Evolutionary conservation across 371 early-diverging fungal genomes (phyloP).

Genomic region (Parasitella parasitica): DNA sequence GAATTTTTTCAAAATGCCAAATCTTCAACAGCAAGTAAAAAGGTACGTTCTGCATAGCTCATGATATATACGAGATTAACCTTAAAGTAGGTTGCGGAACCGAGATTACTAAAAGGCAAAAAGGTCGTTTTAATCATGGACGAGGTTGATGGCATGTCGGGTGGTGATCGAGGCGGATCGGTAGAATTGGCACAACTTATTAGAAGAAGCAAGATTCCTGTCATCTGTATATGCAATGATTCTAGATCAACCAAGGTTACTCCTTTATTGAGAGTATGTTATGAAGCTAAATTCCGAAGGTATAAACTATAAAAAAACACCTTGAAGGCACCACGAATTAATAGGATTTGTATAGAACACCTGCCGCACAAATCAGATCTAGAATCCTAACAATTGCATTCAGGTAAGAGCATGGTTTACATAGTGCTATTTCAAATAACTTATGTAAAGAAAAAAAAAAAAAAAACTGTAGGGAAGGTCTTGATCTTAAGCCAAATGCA

Average conservation of each 20-base stretch:
- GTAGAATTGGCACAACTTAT: conserved; percentile 91
- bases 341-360: conserved; percentile 24
- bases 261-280: conserved; percentile 87
- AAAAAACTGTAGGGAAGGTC: conserved; percentile 81
- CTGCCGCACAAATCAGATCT: conserved; percentile 59
- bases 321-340: background rate
- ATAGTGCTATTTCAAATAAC: background rate
- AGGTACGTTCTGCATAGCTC: background rate
- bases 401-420: background rate
- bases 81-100: conserved; percentile 1
- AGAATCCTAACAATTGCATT: conserved; percentile 79
- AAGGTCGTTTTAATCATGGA: conserved; percentile 96
- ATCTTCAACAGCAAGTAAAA: background rate
- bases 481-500: conserved; percentile 79
- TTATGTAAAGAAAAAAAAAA: background rate
- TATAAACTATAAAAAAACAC: conserved; percentile 17
- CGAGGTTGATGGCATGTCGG: conserved; percentile 99
- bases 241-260: conserved; percentile 87
- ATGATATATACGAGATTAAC: too few species aligned
- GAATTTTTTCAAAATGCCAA: conserved; percentile 52
- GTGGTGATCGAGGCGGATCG: conserved; percentile 98
- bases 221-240: conserved; percentile 99
- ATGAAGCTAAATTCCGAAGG: conserved; percentile 87
- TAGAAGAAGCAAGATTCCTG: conserved; percentile 92
- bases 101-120: conserved; percentile 26